phyloP scores from a whole-genome alignment of 805 yeast genomes.

The Lipomyces yamadae region DNA sequence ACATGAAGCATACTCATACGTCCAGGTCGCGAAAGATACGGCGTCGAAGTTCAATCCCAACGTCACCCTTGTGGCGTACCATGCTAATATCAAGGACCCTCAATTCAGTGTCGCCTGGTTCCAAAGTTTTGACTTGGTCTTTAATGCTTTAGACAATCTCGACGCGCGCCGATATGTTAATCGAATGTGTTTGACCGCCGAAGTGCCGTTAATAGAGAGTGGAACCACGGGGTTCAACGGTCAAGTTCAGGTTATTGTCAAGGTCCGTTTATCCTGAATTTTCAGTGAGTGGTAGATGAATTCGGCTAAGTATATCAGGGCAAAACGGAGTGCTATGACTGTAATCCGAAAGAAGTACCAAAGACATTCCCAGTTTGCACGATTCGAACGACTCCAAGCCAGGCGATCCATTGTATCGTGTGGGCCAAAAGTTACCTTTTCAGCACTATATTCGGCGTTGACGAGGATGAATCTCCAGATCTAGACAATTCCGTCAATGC shows the following conservation, averaged over 20 bases:
- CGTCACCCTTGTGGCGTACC: conserved; percentile 75
- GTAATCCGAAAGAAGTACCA: conserved; percentile 84
- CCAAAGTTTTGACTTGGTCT: conserved; percentile 72
- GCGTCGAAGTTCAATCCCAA: conserved; percentile 72
- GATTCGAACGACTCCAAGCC: conserved; percentile 93
- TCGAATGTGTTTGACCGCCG: conserved; percentile 72
- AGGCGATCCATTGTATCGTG: conserved; percentile 93
- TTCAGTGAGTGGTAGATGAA: neutral
- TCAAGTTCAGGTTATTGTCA: conserved; percentile 85
- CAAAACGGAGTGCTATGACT: conserved; percentile 88
- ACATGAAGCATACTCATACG: neutral
- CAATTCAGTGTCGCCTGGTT: conserved; percentile 80
- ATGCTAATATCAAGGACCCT: conserved; percentile 85
- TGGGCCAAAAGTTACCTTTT: conserved; percentile 96
- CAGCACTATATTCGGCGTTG: conserved; percentile 66
- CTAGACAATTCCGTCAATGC: conserved; percentile 67
- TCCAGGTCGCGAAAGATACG: conserved; percentile 70
- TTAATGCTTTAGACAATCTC: conserved; percentile 91
- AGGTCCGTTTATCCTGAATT: conserved; percentile 12
- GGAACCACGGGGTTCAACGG: conserved; percentile 97
- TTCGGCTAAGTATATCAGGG: conserved; percentile 53
- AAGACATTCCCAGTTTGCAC: conserved; percentile 95
- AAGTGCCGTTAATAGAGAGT: conserved; percentile 81
- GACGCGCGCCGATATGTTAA: conserved; percentile 90
- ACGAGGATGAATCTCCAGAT: conserved; percentile 59